Conservation (phyloP, 1,284 basidiomycete genomes). For the Acaromyces ingoldii region DNA sequence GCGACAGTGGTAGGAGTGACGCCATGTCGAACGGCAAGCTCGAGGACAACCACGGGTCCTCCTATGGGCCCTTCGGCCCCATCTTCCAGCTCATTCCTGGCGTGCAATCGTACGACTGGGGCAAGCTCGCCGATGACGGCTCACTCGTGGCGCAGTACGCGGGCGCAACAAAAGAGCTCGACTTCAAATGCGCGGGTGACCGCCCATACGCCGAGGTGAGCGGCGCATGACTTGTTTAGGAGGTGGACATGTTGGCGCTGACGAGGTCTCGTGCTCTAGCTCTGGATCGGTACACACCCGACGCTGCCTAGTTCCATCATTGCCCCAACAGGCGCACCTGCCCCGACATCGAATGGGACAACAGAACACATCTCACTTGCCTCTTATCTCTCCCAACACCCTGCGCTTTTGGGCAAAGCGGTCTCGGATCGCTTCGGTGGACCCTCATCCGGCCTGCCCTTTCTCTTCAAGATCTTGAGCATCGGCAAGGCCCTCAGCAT, state of each 20-base stretch:
- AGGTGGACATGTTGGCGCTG: background rate
- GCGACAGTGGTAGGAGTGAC: too few relatives aligned
- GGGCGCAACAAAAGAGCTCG: conserved; percentile 20
- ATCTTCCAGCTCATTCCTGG: conserved; percentile 43
- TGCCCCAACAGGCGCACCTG: background rate
- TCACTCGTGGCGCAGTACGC: conserved; percentile 39
- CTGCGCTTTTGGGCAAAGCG: conserved; percentile 29
- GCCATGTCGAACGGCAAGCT: too few relatives aligned
- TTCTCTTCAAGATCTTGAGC: conserved; percentile 58
- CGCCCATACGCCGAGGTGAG: conserved; percentile 45
- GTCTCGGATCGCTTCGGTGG: conserved; percentile 15
- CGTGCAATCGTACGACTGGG: conserved; percentile 50
- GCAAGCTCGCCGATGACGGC: conserved; percentile 27
- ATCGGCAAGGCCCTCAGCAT: conserved; percentile 93
- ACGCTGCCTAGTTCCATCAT: conserved; percentile 71
- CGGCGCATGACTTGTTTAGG: background rate
- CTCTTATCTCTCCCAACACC: conserved; percentile 21
- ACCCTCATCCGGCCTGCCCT: conserved; percentile 26
- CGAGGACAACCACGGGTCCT: too few relatives aligned
- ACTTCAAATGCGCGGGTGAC: conserved; percentile 17
- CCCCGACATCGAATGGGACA: background rate
- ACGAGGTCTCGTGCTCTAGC: conserved; percentile 2
- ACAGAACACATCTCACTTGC: conserved; percentile 14
- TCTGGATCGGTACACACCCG: conserved; percentile 97
- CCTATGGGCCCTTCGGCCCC: conserved; percentile 12